These are phyloP conservation scores for Teratosphaeria destructans DNA, from an alignment of 2,329 filamentous ascomycete species.

Conservation along the genomic window DNA sequence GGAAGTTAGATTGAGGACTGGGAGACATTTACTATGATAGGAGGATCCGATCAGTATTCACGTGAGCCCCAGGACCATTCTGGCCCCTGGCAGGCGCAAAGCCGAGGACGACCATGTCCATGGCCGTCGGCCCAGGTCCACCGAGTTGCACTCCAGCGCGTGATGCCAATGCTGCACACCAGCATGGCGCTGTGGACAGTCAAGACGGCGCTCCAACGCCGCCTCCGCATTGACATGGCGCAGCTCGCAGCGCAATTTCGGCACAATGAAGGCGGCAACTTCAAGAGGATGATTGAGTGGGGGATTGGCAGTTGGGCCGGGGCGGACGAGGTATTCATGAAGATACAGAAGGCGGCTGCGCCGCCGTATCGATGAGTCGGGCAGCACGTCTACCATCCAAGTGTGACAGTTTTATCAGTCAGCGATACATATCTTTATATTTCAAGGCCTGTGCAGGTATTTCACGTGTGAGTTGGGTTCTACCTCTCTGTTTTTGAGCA, in stretches of 20 bases:
- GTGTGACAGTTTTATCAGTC: background rate
- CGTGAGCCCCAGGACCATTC: too few relatives aligned
- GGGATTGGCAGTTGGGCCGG: background rate
- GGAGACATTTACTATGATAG: background rate
- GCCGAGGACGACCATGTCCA: background rate
- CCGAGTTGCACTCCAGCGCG: too few relatives aligned
- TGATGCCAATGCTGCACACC: too few relatives aligned
- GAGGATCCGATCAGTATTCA: background rate
- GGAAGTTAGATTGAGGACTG: slow-evolving; percentile 17
- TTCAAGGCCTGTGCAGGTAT: background rate
- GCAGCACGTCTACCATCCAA: background rate
- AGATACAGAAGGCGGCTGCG: background rate
- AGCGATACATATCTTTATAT: background rate
- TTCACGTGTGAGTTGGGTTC: background rate
- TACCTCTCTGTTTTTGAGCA: too few relatives aligned
- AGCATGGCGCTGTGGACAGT: background rate
- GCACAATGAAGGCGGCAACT: background rate
- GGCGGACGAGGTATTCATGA: background rate
- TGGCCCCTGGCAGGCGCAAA: background rate
- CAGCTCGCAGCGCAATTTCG: background rate
- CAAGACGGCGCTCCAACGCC: background rate
- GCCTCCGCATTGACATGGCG: background rate
- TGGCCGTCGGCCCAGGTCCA: background rate
- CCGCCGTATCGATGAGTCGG: background rate
- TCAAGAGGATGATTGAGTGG: background rate